These are phyloP conservation scores for Termitomyces sp. DNA, from an alignment of 768 basidiomycete genomes.

Conservation along the genomic window DNA sequence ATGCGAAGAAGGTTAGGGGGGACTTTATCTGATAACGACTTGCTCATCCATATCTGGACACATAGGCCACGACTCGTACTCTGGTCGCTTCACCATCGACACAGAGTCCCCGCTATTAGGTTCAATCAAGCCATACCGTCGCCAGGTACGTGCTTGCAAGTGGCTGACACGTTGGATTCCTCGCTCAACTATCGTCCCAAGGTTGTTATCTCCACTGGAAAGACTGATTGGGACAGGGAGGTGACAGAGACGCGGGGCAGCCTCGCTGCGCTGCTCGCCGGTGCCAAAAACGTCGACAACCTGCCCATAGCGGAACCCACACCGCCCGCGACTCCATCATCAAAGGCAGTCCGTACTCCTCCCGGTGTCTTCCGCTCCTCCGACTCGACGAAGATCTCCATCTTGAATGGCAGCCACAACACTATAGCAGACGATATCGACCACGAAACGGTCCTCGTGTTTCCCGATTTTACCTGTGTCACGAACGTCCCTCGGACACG, in stretches of 20 bases:
- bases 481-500: slow-evolving; percentile 60
- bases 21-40: slow-evolving; percentile 24
- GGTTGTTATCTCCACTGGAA: slow-evolving; percentile 87
- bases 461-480: slow-evolving; percentile 90
- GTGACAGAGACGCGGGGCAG: slow-evolving; percentile 67
- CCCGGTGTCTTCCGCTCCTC: slow-evolving; percentile 56
- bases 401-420: slow-evolving; percentile 81
- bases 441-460: slow-evolving; percentile 76
- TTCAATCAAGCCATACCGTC: slow-evolving; percentile 74
- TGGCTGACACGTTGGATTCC: neutral
- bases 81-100: slow-evolving; percentile 71
- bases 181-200: slow-evolving; percentile 22
- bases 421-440: slow-evolving; percentile 61
- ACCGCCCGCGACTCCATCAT: slow-evolving; percentile 18
- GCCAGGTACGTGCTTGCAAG: slow-evolving; percentile 47
- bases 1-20: slow-evolving; percentile 58
- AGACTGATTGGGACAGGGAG: slow-evolving; percentile 82
- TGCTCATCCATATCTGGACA: slow-evolving; percentile 11
- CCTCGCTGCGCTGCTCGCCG: slow-evolving; percentile 57
- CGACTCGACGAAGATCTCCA: slow-evolving; percentile 52
- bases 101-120: slow-evolving; percentile 81
- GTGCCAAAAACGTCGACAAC: slow-evolving; percentile 24
- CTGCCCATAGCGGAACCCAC: slow-evolving; percentile 23
- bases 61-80: slow-evolving; percentile 70
- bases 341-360: slow-evolving; percentile 27